Conservation (phyloP, 225 moss, liverwort and hornwort species). For the Pseudisothecium myosuroides region DNA sequence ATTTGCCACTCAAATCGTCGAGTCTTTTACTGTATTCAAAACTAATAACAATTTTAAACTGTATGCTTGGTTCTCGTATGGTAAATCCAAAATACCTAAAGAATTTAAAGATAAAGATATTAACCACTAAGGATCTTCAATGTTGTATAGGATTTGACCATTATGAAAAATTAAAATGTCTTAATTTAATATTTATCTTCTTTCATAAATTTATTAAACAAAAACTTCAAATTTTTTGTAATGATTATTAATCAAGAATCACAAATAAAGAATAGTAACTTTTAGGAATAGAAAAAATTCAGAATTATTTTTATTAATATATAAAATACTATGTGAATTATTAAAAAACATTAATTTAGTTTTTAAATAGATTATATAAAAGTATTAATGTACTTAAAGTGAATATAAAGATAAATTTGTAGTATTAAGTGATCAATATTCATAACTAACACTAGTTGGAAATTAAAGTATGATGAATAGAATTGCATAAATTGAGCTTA, state of each 20-base stretch:
- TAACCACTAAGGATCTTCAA: neutral
- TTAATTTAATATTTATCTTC: no score
- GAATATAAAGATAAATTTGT: neutral
- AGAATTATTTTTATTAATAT: no score
- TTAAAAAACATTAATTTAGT: no score
- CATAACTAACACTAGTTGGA: neutral
- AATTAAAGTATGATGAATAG: neutral
- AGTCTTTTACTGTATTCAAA: neutral
- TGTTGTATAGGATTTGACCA: neutral
- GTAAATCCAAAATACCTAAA: neutral
- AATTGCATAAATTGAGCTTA: no score
- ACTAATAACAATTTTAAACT: neutral
- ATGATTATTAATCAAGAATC: no score
- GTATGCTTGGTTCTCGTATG: constrained; percentile 8
- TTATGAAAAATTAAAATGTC: neutral
- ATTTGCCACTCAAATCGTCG: neutral
- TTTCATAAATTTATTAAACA: neutral
- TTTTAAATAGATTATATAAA: neutral
- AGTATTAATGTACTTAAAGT: neutral
- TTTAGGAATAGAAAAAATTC: accelerated
- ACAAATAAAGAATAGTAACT: neutral
- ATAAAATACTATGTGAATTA: neutral
- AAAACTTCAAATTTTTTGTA: no score
- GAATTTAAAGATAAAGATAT: neutral
- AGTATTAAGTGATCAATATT: neutral